Conservation (phyloP, 2,329 filamentous ascomycete genomes). For the Aspergillus pseudotamarii region DNA sequence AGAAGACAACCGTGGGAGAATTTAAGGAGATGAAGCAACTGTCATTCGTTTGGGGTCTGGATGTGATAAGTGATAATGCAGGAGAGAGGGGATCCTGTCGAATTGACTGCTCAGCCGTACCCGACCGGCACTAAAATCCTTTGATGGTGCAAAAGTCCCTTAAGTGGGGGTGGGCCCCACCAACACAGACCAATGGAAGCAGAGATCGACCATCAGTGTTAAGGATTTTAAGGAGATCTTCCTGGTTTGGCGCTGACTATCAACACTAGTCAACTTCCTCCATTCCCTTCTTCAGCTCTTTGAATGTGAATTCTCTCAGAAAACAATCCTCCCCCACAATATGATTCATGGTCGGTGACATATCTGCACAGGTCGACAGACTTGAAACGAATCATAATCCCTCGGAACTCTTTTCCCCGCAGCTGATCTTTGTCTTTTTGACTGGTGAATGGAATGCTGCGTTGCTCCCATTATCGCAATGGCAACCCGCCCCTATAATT, state of each 20-base stretch:
- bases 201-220: background rate
- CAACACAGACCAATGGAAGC: background rate
- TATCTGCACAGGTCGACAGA: background rate
- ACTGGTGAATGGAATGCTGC: background rate
- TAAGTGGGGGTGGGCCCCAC: background rate
- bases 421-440: background rate
- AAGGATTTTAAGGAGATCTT: background rate
- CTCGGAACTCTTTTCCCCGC: background rate
- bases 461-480: background rate
- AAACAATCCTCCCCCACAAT: background rate
- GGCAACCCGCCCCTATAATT: background rate
- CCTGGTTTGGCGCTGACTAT: background rate
- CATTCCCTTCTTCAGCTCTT: background rate
- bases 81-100: background rate
- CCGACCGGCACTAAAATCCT: background rate
- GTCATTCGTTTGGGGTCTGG: background rate
- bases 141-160: background rate
- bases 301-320: background rate
- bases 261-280: background rate
- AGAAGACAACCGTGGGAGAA: background rate
- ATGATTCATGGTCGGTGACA: background rate
- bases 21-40: background rate
- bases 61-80: background rate
- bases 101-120: background rate
- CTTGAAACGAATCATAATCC: background rate